Evolutionary conservation across 2,329 filamentous ascomycete genomes (phyloP).

Genomic region (Fusarium goolgardi): DNA sequence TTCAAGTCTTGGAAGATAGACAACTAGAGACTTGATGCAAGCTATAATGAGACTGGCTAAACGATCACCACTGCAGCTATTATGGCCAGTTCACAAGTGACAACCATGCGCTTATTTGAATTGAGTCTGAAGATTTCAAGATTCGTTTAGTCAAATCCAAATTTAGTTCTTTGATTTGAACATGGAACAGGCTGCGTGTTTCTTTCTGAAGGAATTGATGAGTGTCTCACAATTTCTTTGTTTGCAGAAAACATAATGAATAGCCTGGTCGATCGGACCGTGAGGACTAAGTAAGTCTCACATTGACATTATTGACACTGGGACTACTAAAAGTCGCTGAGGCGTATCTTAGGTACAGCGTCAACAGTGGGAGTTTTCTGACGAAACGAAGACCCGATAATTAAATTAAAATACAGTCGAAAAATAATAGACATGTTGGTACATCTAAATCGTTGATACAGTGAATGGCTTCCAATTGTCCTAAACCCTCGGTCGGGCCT

Average conservation of each 20-base stretch:
- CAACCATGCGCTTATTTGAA: neutral
- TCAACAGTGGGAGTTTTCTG: constrained; percentile 17
- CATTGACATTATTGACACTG: constrained; percentile 26
- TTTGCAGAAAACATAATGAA: constrained; percentile 41
- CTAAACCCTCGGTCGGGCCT: constrained; percentile 28
- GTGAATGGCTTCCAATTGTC: constrained; percentile 20
- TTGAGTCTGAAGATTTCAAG: neutral
- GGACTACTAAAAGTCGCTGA: constrained; percentile 27
- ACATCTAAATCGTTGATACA: neutral
- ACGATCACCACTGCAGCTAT: constrained; percentile 6
- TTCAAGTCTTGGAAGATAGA: neutral
- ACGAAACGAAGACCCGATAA: neutral
- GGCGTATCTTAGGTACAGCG: constrained; percentile 24
- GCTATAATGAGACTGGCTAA: neutral
- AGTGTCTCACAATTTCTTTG: constrained; percentile 13
- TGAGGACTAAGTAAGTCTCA: constrained; percentile 38
- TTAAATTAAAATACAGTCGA: neutral
- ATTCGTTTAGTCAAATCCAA: too few species aligned
- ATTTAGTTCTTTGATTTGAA: constrained; percentile 65
- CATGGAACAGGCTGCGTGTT: constrained; percentile 59
- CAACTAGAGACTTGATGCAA: neutral
- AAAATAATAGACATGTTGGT: neutral
- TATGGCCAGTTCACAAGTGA: neutral
- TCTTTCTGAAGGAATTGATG: neutral
- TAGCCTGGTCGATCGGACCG: constrained; percentile 29